Base-by-base conservation (phyloP, 202 grass and related monocot genomes). In the Hordeum pubiflorum region DNA sequence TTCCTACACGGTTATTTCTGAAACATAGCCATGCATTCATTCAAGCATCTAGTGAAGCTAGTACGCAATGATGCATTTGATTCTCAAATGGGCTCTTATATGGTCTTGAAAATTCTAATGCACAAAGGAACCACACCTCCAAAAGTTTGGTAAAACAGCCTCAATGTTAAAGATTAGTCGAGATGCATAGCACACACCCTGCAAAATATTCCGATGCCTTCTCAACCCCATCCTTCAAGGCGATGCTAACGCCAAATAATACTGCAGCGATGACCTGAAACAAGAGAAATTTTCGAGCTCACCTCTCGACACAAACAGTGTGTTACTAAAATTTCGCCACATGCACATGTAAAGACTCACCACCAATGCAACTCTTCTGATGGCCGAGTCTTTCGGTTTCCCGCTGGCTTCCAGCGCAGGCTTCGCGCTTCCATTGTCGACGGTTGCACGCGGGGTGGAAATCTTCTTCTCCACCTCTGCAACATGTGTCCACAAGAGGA, bases 171-270 rank as follows among this genome's bases (percentile, higher is more conserved):
- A 33, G 15, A 80, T 75, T 61, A 82, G 22, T 27, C 3, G 4
- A 70, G 77, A 63, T 18, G 3, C 24, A 48, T 74, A 78, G 8
- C 63, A 91, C 90, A 87, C 81, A 98, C 96, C 96, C 96, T 77
- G 96, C 83, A 84, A 98, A 98, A 84, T 86, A 98, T 60, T 98
- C 92, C 10, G 96, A 95, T 56, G 96, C 85, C 83, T 90, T 98
- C 56, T 74, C 86, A 63, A 83, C 36, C 50, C 96, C 92, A 26
- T 95, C 90, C 72, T 72, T 87, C 69, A 94, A 39, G 22, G 85
- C 86, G 7, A 98, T 93, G 75, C 87, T 92, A 56, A 93, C 41
- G 36, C 96, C 92, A 61, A 98, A 95, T 75, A 88, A 63, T 18
- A 91, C 56, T 14, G 96, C 92, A 78, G 92, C 90, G 23, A 89